Conservation (phyloP, 1,284 basidiomycete genomes). For the Rhodotorula sp. region DNA sequence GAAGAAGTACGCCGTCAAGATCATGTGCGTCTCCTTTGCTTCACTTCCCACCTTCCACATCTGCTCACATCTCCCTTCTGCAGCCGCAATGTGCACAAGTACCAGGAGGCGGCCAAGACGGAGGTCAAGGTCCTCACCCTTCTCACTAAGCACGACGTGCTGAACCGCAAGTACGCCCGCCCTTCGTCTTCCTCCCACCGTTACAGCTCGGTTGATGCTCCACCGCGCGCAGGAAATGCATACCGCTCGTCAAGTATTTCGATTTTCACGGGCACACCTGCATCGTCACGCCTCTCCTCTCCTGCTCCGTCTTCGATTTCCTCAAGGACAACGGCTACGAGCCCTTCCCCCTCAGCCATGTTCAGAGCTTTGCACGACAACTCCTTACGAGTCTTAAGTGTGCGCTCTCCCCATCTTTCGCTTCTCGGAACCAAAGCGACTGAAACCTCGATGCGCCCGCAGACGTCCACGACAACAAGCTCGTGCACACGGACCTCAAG, state of each 20-base stretch:
- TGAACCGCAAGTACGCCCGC: slow-evolving; percentile 56
- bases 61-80: neutral
- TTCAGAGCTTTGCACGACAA: slow-evolving; percentile 92
- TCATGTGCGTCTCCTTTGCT: slow-evolving; percentile 60
- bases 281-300: slow-evolving; percentile 91
- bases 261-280: slow-evolving; percentile 98
- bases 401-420: slow-evolving; percentile 57
- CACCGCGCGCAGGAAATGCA: slow-evolving; percentile 83
- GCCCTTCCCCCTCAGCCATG: slow-evolving; percentile 93
- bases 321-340: slow-evolving; percentile 97
- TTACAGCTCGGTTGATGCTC: neutral
- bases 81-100: slow-evolving; percentile 84
- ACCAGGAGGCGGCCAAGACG: slow-evolving; percentile 97
- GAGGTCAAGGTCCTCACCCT: slow-evolving; percentile 93
- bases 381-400: slow-evolving; percentile 91
- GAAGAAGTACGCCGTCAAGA: slow-evolving; percentile 93
- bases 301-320: slow-evolving; percentile 98
- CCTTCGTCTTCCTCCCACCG: neutral
- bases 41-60: neutral
- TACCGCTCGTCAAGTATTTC: slow-evolving; percentile 92
- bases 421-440: neutral
- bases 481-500: slow-evolving; percentile 98
- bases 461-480: slow-evolving; percentile 88
- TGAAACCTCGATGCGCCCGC: neutral
- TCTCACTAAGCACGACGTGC: slow-evolving; percentile 85